Percentiles rank a stretch among this genome's conserved stretches.
Evolutionary conservation across 129 eudicot genomes (phyloP).

Genomic region (Chrysanthemum lavandulifolium): DNA sequence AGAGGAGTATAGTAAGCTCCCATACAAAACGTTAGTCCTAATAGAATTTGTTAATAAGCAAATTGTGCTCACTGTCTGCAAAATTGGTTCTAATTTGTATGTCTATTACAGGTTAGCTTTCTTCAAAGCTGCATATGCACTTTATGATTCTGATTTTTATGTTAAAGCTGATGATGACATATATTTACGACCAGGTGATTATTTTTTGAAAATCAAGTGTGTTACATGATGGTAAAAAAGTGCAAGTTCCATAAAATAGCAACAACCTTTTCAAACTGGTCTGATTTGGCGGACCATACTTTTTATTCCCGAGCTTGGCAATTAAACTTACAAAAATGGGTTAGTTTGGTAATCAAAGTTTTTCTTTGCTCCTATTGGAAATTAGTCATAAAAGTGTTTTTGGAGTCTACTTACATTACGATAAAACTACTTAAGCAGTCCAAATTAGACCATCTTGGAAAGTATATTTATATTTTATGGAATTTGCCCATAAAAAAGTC

Average conservation of each 20-base stretch:
- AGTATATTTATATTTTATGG: not conserved
- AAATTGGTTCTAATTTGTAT: constrained; percentile 21
- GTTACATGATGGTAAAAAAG: no score
- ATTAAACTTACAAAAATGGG: no score
- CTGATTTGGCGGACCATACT: no score
- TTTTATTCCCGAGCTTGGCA: no score
- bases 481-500: not conserved
- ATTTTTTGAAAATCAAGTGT: not conserved
- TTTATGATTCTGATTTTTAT: constrained; percentile 82
- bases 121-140: constrained; percentile 96
- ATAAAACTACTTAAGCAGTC: no score
- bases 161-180: constrained; percentile 97
- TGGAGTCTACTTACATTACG: no score
- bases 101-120: constrained; percentile 66
- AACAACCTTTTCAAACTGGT: no score
- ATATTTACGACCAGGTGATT: constrained; percentile 82
- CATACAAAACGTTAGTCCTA: constrained; percentile 92
- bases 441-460: no score
- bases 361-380: no score
- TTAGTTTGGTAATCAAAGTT: no score
- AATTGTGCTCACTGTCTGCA: constrained; percentile 7
- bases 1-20: constrained; percentile 98
- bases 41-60: constrained; percentile 7
- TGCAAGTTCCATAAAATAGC: not conserved
- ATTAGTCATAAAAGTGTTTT: no score